A percentile compares a stretch with the other conserved stretches of the same genome.
Evolutionary conservation across 2,329 filamentous ascomycete genomes (phyloP).

Genomic region (Aspergillus tanneri): DNA sequence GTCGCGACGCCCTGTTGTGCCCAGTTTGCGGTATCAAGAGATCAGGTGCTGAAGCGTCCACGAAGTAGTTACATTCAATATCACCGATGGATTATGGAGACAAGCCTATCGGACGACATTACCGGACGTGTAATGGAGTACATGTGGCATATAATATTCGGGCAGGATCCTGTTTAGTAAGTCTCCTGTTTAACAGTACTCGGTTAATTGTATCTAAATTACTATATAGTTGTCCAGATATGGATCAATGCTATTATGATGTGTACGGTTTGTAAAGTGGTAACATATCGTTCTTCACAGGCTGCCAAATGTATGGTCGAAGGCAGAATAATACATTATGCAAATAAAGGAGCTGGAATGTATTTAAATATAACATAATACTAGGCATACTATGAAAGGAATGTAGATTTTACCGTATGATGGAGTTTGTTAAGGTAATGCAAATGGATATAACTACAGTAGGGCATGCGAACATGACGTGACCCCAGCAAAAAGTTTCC

Average conservation of each 20-base stretch:
- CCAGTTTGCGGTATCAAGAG: slow-evolving; percentile 62
- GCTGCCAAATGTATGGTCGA: too few relatives aligned
- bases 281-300: too few relatives aligned
- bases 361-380: too few relatives aligned
- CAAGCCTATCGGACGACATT: slow-evolving; percentile 53
- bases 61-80: slow-evolving; percentile 55
- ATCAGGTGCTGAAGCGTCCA: slow-evolving; percentile 51
- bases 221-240: slow-evolving; percentile 26
- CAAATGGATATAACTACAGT: background rate
- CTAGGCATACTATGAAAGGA: too few relatives aligned
- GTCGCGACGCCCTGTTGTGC: slow-evolving; percentile 61
- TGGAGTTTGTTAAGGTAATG: too few relatives aligned
- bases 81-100: slow-evolving; percentile 59
- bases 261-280: slow-evolving; percentile 25
- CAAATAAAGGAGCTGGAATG: too few relatives aligned
- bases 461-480: slow-evolving; percentile 18
- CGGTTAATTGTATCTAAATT: background rate
- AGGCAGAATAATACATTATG: too few relatives aligned
- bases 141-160: slow-evolving; percentile 61
- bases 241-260: slow-evolving; percentile 27
- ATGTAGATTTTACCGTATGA: too few relatives aligned
- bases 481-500: slow-evolving; percentile 13
- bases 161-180: slow-evolving; percentile 42
- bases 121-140: slow-evolving; percentile 64
- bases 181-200: slow-evolving; percentile 13